These are phyloP conservation scores for Pezicula neosporulosa DNA, from an alignment of 2,329 filamentous ascomycete genomes.

Conservation along the genomic window DNA sequence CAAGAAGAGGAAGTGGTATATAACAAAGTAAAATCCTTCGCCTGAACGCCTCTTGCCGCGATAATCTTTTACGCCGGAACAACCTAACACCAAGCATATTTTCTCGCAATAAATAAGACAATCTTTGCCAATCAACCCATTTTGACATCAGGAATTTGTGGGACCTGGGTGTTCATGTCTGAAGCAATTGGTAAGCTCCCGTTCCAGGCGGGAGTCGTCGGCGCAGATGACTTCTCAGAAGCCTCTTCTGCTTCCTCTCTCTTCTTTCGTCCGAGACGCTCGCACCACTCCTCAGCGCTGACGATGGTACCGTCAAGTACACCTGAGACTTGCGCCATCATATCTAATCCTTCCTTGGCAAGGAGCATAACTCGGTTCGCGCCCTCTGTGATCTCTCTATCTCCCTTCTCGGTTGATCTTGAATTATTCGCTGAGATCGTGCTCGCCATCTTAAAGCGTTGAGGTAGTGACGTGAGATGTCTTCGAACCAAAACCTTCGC, in stretches of 20 bases:
- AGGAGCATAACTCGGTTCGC: conserved; percentile 81
- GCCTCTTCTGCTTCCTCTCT: conserved; percentile 21
- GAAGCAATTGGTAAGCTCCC: no score
- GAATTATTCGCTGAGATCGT: conserved; percentile 33
- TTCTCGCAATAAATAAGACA: no score
- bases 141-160: no score
- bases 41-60: no score
- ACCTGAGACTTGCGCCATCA: conserved; percentile 87
- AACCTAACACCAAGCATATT: no score
- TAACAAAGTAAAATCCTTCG: no score
- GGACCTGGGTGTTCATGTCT: no score
- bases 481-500: conserved; percentile 77
- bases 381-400: conserved; percentile 45
- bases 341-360: conserved; percentile 86
- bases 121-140: no score
- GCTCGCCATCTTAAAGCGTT: conserved; percentile 74
- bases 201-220: not conserved
- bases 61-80: no score
- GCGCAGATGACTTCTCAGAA: not conserved
- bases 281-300: conserved; percentile 90
- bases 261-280: conserved; percentile 57
- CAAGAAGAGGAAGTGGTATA: no score
- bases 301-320: conserved; percentile 87
- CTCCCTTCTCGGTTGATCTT: conserved; percentile 35
- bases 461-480: conserved; percentile 80